These are phyloP conservation scores for Trypanosoma lewisi DNA, from an alignment of 208 protist genomes.

Conservation along the genomic window DNA sequence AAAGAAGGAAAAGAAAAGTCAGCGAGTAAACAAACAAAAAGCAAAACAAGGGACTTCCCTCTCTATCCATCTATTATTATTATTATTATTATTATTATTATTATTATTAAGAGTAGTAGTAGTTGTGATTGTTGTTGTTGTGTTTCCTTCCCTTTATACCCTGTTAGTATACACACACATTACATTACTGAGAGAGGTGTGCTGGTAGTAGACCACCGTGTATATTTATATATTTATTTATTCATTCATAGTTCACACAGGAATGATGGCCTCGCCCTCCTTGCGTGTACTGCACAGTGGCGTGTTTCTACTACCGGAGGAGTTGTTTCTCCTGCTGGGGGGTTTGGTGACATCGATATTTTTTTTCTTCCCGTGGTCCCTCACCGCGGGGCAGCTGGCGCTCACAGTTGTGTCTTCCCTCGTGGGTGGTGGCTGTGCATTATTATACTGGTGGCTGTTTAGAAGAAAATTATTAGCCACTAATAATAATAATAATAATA, in stretches of 20 bases:
- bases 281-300: slow-evolving; percentile 2
- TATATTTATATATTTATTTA: neutral
- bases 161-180: too few relatives aligned
- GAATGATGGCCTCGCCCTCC: neutral
- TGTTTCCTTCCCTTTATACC: too few relatives aligned
- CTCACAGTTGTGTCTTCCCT: slow-evolving; percentile 53
- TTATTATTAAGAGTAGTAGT: too few relatives aligned
- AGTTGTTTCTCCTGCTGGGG: slow-evolving; percentile 23
- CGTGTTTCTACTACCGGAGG: slow-evolving; percentile 23
- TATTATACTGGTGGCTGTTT: slow-evolving; percentile 36
- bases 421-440: slow-evolving; percentile 38
- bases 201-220: too few relatives aligned
- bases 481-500: neutral
- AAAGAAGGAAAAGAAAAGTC: neutral
- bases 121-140: too few relatives aligned
- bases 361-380: slow-evolving; percentile 74
- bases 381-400: slow-evolving; percentile 55
- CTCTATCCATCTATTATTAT: too few relatives aligned
- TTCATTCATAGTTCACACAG: neutral
- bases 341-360: slow-evolving; percentile 57
- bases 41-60: too few relatives aligned
- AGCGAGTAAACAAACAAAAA: too few relatives aligned
- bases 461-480: neutral
- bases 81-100: too few relatives aligned
- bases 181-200: too few relatives aligned